Evolutionary conservation across 1,284 basidiomycete species (phyloP), one percentile per base, ranked within the genome.

Genomic region (Ustilago trichophora): DNA sequence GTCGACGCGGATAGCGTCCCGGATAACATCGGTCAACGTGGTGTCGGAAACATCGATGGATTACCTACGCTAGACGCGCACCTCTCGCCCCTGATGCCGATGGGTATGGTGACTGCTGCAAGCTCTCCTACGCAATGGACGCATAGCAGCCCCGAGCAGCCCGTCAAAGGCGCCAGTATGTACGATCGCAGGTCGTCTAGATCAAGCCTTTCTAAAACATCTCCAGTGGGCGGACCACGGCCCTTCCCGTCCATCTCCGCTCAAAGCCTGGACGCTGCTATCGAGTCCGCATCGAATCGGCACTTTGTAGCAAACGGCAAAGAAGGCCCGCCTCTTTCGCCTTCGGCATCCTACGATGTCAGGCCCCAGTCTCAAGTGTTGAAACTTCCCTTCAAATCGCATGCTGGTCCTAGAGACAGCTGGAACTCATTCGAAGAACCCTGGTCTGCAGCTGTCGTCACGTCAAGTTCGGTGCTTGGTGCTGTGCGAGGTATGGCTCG

Each of bases 91-190:
- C 43, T 55, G 22, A 55, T 55, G 58, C 32, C 35, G 3, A 54
- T 41, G 46, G 51, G 58, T 3, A 54, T 62, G 58, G 58, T 54
- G 6, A 38, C 45, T 8, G 58, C 47, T 19, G 51, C 42, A 3
- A 50, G 34, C 26, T 50, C 58, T 13, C 42, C 51, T 3, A 54
- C 51, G 2, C 27, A 46, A 43, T 42, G 37, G 26, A 46, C 51
- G n/a, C 46, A 43, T 19, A 44, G 36, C 27, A 54, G 51, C 22
- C 46, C 34, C 10, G 58, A 45, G 18, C 41, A 15, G 22, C n/a
- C 47, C 4, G 18, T 16, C 6, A 12, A 11, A 1, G 29, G 21
- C 22, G 21, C 18, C 7, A 15, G 19, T 16, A 11, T 6, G 16
- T 32, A 26, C 13, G 22, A 8, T 19, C 27, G 35, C 7, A 19